A percentile compares a stretch with the other conserved stretches of the same genome.
phyloP scores from a whole-genome alignment of 805 yeast genomes.

The Starmera pachycereana region DNA sequence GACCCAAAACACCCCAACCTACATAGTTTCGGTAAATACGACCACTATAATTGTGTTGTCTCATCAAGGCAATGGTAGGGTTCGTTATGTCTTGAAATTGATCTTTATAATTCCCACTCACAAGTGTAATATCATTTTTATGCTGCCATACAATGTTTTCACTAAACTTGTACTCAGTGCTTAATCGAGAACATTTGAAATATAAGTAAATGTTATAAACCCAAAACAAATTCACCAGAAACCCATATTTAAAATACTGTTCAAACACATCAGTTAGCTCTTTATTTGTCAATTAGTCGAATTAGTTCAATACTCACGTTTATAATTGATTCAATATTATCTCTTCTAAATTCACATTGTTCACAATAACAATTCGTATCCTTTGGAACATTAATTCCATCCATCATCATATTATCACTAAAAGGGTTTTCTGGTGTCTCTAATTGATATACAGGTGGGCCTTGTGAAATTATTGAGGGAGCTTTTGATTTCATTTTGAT shows the following conservation, averaged over 20 bases:
- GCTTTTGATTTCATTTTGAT: too few species aligned
- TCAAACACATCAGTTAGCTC: neutral
- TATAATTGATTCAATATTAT: conserved; percentile 3
- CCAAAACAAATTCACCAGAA: conserved; percentile 12
- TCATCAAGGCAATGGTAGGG: conserved; percentile 2
- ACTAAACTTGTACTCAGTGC: conserved; percentile 8
- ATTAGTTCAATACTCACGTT: neutral
- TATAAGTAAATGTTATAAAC: conserved; percentile 8
- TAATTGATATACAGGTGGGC: too few species aligned
- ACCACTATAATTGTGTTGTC: conserved; percentile 6
- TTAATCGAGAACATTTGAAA: neutral
- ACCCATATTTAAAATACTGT: conserved; percentile 16
- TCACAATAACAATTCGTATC: conserved; percentile 15
- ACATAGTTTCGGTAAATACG: conserved; percentile 7
- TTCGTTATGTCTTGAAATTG: too few species aligned
- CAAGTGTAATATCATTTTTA: conserved; percentile 6
- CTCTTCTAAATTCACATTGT: conserved; percentile 9
- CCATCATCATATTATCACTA: conserved; percentile 1
- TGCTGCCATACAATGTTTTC: conserved; percentile 9
- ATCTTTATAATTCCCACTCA: neutral
- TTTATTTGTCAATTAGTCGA: too few species aligned
- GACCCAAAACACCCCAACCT: conserved; percentile 13
- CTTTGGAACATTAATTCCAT: neutral
- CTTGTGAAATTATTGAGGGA: too few species aligned
- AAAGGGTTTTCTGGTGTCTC: neutral